Conservation (phyloP, 257 asterid species). For the Sherardia arvensis region DNA sequence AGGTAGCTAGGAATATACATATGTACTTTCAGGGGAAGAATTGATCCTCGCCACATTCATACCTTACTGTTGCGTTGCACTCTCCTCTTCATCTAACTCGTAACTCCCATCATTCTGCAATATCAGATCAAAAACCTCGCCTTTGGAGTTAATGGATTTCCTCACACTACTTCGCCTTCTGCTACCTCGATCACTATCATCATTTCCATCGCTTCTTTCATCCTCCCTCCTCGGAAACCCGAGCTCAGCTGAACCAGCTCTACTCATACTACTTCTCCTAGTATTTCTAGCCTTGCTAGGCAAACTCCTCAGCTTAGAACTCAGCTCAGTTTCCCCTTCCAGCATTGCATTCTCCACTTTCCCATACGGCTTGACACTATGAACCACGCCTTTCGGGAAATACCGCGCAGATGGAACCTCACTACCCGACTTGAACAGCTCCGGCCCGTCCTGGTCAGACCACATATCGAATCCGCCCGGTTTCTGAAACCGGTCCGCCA, state of each 20-base stretch:
- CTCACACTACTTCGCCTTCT: conserved; percentile 16
- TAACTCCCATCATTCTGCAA: conserved; percentile 63
- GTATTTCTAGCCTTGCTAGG: conserved; percentile 18
- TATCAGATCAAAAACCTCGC: conserved; percentile 45
- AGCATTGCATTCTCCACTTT: conserved; percentile 20
- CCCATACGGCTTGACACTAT: conserved; percentile 63
- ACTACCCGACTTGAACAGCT: conserved; percentile 47
- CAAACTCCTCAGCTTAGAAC: conserved; percentile 9
- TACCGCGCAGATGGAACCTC: conserved; percentile 66
- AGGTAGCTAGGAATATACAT: conserved; percentile 7
- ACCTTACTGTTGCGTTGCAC: not conserved
- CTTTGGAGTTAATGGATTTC: conserved; percentile 22
- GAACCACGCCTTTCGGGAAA: conserved; percentile 91
- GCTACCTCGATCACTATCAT: conserved; percentile 12
- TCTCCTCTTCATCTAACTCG: conserved; percentile 31
- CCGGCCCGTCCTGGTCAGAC: conserved; percentile 89
- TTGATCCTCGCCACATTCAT: not conserved
- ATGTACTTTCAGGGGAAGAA: not conserved
- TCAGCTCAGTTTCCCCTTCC: conserved; percentile 19
- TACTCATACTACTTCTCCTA: conserved; percentile 18
- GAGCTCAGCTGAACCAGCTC: conserved; percentile 18
- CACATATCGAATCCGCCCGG: conserved; percentile 96
- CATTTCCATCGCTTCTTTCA: conserved; percentile 10
- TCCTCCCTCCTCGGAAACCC: conserved; percentile 16
- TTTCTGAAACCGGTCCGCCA: conserved; percentile 95